phyloP scores from a whole-genome alignment of 2,329 filamentous ascomycete species.

The Karstenula rhodostoma region DNA sequence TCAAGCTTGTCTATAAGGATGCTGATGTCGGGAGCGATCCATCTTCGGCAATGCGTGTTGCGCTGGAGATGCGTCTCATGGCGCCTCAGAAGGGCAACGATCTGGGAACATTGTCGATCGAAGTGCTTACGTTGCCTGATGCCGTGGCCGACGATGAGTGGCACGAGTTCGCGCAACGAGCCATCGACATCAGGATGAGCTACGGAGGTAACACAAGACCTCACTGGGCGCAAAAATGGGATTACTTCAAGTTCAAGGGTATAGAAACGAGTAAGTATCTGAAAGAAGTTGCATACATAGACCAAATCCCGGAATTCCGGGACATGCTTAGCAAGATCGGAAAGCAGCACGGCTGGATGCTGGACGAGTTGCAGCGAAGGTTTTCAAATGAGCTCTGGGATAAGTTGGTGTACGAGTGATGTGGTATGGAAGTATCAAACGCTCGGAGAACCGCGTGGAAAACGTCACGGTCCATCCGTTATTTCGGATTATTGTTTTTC shows the following conservation, averaged over 20 bases:
- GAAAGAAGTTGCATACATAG: slow-evolving; percentile 51
- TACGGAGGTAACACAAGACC: slow-evolving; percentile 52
- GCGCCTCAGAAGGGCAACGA: slow-evolving; percentile 54
- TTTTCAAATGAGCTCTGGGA: slow-evolving; percentile 57
- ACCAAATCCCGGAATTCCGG: slow-evolving; percentile 51
- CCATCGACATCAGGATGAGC: slow-evolving; percentile 54
- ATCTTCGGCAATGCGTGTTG: slow-evolving; percentile 52
- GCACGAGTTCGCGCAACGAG: slow-evolving; percentile 52
- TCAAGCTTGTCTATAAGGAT: slow-evolving; percentile 54
- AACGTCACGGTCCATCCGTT: neutral
- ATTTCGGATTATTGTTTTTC: neutral
- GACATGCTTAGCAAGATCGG: slow-evolving; percentile 48
- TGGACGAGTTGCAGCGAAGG: slow-evolving; percentile 48
- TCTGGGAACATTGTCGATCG: slow-evolving; percentile 55
- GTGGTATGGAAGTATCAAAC: neutral
- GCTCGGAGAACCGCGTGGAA: no score
- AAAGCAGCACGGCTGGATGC: slow-evolving; percentile 49
- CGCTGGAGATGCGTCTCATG: slow-evolving; percentile 57
- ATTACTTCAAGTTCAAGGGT: slow-evolving; percentile 40
- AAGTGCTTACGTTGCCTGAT: slow-evolving; percentile 54
- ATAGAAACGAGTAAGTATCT: slow-evolving; percentile 43
- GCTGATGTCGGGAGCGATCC: slow-evolving; percentile 30
- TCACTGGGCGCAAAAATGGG: slow-evolving; percentile 60
- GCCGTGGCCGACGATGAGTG: slow-evolving; percentile 51
- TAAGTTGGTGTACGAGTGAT: slow-evolving; percentile 22